phyloP scores from a whole-genome alignment of 208 protist species.

The Crithidia fasciculata region DNA sequence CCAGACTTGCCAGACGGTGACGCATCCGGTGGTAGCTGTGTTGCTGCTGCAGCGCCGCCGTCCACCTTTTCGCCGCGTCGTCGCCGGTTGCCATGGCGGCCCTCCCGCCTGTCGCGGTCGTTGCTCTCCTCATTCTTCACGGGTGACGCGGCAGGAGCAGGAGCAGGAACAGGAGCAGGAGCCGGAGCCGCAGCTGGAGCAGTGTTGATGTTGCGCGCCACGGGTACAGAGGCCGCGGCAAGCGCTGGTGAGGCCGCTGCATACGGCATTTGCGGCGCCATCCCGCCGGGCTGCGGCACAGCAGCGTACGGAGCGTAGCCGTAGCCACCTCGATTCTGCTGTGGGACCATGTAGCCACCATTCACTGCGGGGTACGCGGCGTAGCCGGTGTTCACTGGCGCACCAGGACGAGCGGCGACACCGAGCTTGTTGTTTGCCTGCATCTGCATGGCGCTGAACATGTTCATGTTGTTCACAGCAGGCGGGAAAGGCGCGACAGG shows the following conservation, averaged over 20 bases:
- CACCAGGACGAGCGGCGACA: neutral
- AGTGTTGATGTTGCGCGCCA: too few relatives aligned
- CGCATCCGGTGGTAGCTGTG: neutral
- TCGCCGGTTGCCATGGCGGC: conserved; percentile 16
- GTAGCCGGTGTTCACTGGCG: conserved; percentile 6
- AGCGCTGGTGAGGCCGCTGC: neutral
- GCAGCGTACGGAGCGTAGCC: conserved; percentile 3
- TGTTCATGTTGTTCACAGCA: conserved; percentile 7
- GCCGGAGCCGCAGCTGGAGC: neutral
- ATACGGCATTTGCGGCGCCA: neutral
- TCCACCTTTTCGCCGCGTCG: neutral
- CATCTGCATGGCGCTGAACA: conserved; percentile 9
- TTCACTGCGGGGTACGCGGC: neutral
- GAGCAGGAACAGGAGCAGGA: too few relatives aligned
- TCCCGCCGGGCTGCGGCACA: neutral
- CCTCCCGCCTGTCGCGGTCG: neutral
- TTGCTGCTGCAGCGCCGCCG: neutral
- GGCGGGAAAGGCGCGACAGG: conserved; percentile 1
- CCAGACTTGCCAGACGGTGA: neutral
- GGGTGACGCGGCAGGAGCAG: neutral
- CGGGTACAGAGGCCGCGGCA: neutral
- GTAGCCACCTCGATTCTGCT: neutral
- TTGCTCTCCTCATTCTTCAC: neutral
- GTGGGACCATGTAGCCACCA: conserved; percentile 3
- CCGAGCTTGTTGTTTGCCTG: neutral